Base-by-base conservation (phyloP, 1,139 yeast genomes). In the Hyphopichia wangnamkhiaoensis region DNA sequence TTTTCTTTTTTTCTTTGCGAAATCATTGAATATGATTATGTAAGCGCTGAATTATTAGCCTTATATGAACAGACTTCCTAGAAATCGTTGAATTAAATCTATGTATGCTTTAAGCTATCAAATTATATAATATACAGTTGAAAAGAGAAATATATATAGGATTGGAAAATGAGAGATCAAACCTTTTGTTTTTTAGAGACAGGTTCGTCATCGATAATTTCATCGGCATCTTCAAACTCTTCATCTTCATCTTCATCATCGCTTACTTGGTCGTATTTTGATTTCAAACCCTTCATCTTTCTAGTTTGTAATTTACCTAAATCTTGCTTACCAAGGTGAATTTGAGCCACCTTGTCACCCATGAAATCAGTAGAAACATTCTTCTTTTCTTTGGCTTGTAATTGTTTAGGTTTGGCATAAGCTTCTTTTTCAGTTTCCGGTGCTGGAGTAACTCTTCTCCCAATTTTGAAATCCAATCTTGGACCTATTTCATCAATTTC, bases 281-380 rank as follows among this genome's bases (percentile, higher is more conserved):
- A 74, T 71, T 94, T 94, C 59, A 93, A 76, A 60, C 98, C 99
- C 77, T 94, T 94, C 96, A 93, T 88, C 80, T 93, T 93, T 71
- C 98, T 82, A 10, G 98, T 91, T 68, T 93, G 98, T 61, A 93
- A 68, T 63, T 84, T 84, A 59, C 79, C 75, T 62, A 94, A 74
- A 62, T 93, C 98, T 74, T 93, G 99, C 64, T 84, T 84, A 66
- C 96, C 98, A 65, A 93, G 85, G 62, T 93, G 98, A 54, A 93
- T 81, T 68, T 93, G 88, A 50, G 97, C 99, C 48, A 93, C 79
- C 80, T 93, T 90, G 66, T 93, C 98, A 70, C 99, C 99, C 86
- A 93, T 80, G 45, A 74, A 58, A 60, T 94, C 98, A 34, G 84
- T 80, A 47, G 83, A 83, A 42, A 93, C 83, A 58, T 93, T 93